Base-by-base conservation (phyloP, 805 yeast species). In the Pichia gijzeniarum region DNA sequence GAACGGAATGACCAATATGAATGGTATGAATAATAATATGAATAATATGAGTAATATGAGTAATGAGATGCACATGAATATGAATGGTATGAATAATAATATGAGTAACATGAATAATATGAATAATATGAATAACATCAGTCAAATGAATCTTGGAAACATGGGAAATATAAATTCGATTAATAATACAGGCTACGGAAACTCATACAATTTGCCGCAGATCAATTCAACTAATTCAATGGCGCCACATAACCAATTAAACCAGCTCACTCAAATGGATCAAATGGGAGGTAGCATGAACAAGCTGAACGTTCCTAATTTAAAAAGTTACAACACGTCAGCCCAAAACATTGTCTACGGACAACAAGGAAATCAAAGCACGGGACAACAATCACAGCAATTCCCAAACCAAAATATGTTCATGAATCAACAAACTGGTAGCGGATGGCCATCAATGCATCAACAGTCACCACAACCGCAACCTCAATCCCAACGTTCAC, bases 401-500 rank as follows among this genome's bases (percentile, higher is more conserved):
- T 38, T 30, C 13, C 16, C 6, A 18, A 38, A 47, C 16, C 44
- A 35, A 35, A 37, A 31, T 10, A 30, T 30, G 33, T 41, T 35
- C 21, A 39, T 45, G 32, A 35, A 21, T 13, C 45, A 43, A 17
- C 35, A 21, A 28, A 43, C 45, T 3, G 43, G 43, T 28, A 31
- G 38, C 34, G 35, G 38, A 20, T 44, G 47, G 42, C 30, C 47
- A 37, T 43, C 47, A 35, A 41, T 27, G 14, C 41, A 36, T 22
- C 53, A 47, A 28, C 53, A 47, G 30, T 53, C 44, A 20, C 56
- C 31, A 14, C 51, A 44, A 44, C 58, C 45, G 51, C 55, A 45
- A 37, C n/a, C n/a, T n/a, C n/a, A n/a, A n/a, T n/a, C n/a, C n/a
- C n/a, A n/a, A n/a, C n/a, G n/a, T n/a, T n/a, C n/a, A n/a, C n/a